Base-by-base conservation (phyloP, 2,329 filamentous ascomycete species). In the Colletotrichum viniferum region DNA sequence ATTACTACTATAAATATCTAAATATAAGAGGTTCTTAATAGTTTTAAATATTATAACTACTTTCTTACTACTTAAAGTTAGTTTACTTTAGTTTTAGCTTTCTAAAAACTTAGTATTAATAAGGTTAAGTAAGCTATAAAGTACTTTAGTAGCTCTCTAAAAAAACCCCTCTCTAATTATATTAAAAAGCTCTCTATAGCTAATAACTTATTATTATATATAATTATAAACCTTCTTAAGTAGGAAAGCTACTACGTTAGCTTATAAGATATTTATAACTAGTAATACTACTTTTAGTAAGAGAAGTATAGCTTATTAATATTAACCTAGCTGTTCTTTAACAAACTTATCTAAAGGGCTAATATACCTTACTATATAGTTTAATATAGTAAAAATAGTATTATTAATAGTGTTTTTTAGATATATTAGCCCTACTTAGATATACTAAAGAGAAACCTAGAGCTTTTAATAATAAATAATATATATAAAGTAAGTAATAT, bases 121-220 rank as follows among this genome's bases (percentile, higher is more conserved):
- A 32, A 32, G 2, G 30, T 34, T 34, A 34, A 52, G 7, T 52
- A 52, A 13, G 18, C 3, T 52, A n/a, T 52, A 52, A 52, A 52
- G 1, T 21, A 7, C 1, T 52, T 3, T 52, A 52, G 2, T n/a
- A 21, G 3, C 43, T 3, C 3, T 1, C 7, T 52, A 4, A 52
- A 52, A 52, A 52, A 21, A 52, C 12, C 8, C 21, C 3, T 52
- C 2, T n/a, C 13, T 52, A 52, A 52, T 3, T 52, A 52, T 52
- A 52, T 52, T 52, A 52, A 52, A 4, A 10, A 52, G 8, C 7
- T 52, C 3, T 52, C 1, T 52, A 52, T n/a, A n/a, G 21, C 7
- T 9, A 52, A 52, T 52, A 52, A 10, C 18, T 21, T 52, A 52
- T 10, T 13, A 21, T 52, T 52, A 52, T 52, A 52, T 52, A 52